Evolutionary conservation across 1,284 basidiomycete species (phyloP).

Genomic region (Leccinum pachyderme): DNA sequence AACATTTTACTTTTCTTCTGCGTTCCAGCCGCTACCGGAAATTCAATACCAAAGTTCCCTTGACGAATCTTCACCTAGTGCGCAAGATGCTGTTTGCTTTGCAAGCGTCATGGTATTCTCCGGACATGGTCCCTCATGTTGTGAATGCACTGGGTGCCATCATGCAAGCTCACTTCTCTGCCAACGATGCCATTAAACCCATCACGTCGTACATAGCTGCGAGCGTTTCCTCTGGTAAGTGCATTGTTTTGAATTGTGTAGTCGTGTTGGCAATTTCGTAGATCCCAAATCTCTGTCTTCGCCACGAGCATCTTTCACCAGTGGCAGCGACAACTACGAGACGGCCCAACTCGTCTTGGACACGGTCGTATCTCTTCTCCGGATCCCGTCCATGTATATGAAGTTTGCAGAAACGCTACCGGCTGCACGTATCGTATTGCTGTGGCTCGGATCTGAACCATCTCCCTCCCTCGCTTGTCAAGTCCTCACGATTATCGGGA

Average conservation of each 20-base stretch:
- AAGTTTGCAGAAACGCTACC: slow-evolving; percentile 71
- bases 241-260: neutral
- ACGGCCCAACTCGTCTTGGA: slow-evolving; percentile 65
- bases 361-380: slow-evolving; percentile 56
- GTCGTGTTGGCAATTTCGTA: slow-evolving; percentile 2
- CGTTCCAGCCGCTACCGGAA: slow-evolving; percentile 66
- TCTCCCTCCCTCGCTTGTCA: slow-evolving; percentile 56
- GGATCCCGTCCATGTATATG: slow-evolving; percentile 49
- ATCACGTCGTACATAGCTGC: slow-evolving; percentile 84
- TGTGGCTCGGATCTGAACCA: slow-evolving; percentile 71
- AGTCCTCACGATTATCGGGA: slow-evolving; percentile 57
- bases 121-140: slow-evolving; percentile 53
- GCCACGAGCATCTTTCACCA: slow-evolving; percentile 44
- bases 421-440: slow-evolving; percentile 66
- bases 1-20: slow-evolving; percentile 78
- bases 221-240: slow-evolving; percentile 71
- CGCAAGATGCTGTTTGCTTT: slow-evolving; percentile 79
- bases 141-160: slow-evolving; percentile 59
- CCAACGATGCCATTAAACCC: slow-evolving; percentile 78
- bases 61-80: slow-evolving; percentile 71
- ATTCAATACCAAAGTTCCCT: slow-evolving; percentile 71
- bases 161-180: slow-evolving; percentile 60
- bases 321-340: slow-evolving; percentile 25
- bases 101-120: slow-evolving; percentile 71
- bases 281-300: slow-evolving; percentile 34